Percentiles rank a stretch among this genome's conserved stretches.
Evolutionary conservation across 495 filamentous ascomycete species (phyloP).

Genomic region (Entonaema liquescens): DNA sequence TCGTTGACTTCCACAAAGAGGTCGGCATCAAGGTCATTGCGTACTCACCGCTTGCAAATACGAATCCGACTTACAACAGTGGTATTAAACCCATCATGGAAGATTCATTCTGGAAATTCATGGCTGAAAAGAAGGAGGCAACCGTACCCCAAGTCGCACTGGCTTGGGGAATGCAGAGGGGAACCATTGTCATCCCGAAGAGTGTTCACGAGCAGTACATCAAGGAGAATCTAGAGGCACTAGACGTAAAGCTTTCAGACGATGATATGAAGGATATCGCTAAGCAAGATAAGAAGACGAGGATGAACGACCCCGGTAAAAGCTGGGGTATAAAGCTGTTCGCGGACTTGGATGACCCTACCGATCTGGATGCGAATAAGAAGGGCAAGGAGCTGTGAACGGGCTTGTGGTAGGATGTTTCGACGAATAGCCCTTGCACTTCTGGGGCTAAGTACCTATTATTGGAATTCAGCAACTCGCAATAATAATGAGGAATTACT

Average conservation of each 20-base stretch:
- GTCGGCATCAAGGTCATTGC: conserved; percentile 69
- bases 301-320: conserved; percentile 67
- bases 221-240: conserved; percentile 34
- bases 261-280: conserved; percentile 64
- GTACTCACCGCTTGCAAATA: conserved; percentile 77
- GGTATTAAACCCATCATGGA: conserved; percentile 51
- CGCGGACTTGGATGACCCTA: conserved; percentile 56
- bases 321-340: conserved; percentile 69
- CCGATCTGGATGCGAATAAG: conserved; percentile 18
- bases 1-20: conserved; percentile 62
- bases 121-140: conserved; percentile 71
- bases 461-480: background rate
- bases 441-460: background rate
- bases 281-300: conserved; percentile 61
- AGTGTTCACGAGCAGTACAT: conserved; percentile 52
- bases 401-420: background rate
- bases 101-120: conserved; percentile 65
- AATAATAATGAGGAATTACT: background rate
- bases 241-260: conserved; percentile 35
- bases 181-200: conserved; percentile 74
- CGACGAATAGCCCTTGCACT: background rate
- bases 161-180: conserved; percentile 70
- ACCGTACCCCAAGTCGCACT: conserved; percentile 69
- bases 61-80: conserved; percentile 67
- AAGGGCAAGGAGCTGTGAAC: conserved; percentile 22